Evolutionary conservation across 345 rosid genomes (phyloP), one percentile per base, ranked within the genome.

Genomic region (Linum tenue): DNA sequence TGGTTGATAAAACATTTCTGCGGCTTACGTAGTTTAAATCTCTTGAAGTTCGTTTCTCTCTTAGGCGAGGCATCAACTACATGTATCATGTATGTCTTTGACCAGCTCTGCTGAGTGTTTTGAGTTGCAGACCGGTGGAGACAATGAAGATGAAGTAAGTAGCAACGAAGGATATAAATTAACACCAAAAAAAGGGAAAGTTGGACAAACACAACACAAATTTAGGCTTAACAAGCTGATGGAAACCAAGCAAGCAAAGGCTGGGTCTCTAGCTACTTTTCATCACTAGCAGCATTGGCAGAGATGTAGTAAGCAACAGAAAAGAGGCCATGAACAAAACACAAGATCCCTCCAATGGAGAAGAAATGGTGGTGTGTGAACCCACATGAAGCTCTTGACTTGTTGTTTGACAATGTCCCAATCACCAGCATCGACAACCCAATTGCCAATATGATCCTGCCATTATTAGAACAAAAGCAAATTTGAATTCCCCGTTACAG

Each of bases 281-380:
- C 79, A 69, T 81, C 88, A 1, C 74, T 80, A 55, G 84, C 86
- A 12, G 96, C 88, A 66, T 82, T 82, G 75, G 97, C 84, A 71
- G 96, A 80, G 69, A 90, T 90, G 78, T 88, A 86, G 73, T 83
- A 88, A 7, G 88, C 95, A 37, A 94, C 86, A 60, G 82, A 74
- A 60, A 88, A 90, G 51, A 94, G 84, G 7, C 79, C 96, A 68
- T 94, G 99, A 15, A 88, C 87, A 73, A 94, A 94, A 72, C 97
- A 90, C 63, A 80, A 55, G 73, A 94, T 81, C 67, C 97, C 99
- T 76, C 99, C 97, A 37, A 86, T 83, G 2, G 97, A 88, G 55
- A 94, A 80, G 64, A 84, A 85, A 79, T 86, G 96, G 64, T 84
- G 99, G 73, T 90, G 92, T 69, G 91, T 64, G 82, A 88, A 82